A percentile compares a stretch with the other conserved stretches of the same genome.
These are phyloP conservation scores for Emydomyces testavorans DNA, from an alignment of 2,329 filamentous ascomycete genomes.

Conservation along the genomic window DNA sequence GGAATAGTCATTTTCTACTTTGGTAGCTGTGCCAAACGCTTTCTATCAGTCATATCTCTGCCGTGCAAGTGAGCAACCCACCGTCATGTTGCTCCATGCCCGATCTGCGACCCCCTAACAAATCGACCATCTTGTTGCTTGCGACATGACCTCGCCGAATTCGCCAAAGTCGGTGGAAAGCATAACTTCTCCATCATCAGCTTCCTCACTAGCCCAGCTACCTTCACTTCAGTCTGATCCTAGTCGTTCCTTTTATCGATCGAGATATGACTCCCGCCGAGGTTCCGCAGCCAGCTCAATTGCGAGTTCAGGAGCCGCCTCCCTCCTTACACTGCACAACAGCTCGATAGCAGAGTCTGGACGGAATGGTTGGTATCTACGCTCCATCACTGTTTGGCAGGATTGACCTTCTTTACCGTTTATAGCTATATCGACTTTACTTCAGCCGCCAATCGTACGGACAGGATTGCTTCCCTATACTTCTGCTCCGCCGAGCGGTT, in stretches of 20 bases:
- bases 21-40: not conserved
- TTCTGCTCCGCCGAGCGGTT: conserved; percentile 53
- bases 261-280: conserved; percentile 43
- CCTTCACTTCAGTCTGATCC: conserved; percentile 29
- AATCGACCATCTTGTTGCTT: conserved; percentile 16
- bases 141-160: conserved; percentile 50
- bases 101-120: conserved; percentile 9
- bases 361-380: conserved; percentile 49
- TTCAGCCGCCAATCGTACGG: conserved; percentile 67
- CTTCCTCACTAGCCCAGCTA: conserved; percentile 42
- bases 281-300: conserved; percentile 81
- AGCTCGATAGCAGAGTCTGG: conserved; percentile 54
- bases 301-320: conserved; percentile 70
- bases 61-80: not conserved
- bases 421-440: conserved; percentile 67
- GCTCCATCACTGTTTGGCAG: not conserved
- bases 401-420: conserved; percentile 2
- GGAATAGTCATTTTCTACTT: not conserved
- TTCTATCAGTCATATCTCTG: not conserved
- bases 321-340: conserved; percentile 55
- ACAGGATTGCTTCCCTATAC: conserved; percentile 72
- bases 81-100: conserved; percentile 8
- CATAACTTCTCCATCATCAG: conserved; percentile 45
- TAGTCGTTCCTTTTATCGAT: conserved; percentile 24
- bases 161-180: conserved; percentile 57